Percentiles rank a stretch among this genome's conserved stretches.
phyloP scores from a whole-genome alignment of 768 basidiomycete species.

The Cyclocybe aegerita region DNA sequence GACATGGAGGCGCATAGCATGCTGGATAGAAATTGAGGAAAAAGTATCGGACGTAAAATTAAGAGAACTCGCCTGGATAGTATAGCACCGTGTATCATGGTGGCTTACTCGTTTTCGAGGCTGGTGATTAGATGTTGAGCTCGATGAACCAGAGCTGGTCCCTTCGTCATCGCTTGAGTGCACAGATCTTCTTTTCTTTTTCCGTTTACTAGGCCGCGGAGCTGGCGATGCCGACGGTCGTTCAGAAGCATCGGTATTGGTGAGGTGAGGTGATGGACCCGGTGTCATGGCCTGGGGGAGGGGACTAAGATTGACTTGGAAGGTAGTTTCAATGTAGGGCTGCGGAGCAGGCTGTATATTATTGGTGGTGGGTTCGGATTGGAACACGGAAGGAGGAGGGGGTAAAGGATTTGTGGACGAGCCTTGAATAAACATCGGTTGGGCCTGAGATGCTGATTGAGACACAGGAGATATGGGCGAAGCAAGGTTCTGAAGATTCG shows the following conservation, averaged over 20 bases:
- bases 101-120: slow-evolving; percentile 49
- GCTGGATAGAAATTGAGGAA: slow-evolving; percentile 34
- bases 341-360: slow-evolving; percentile 1
- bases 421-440: slow-evolving; percentile 36
- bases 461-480: slow-evolving; percentile 39
- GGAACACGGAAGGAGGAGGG: background rate
- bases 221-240: slow-evolving; percentile 8
- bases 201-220: slow-evolving; percentile 16
- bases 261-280: slow-evolving; percentile 23
- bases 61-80: slow-evolving; percentile 54
- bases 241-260: slow-evolving; percentile 24
- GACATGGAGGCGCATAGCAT: slow-evolving; percentile 71
- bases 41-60: background rate
- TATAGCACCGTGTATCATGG: slow-evolving; percentile 64
- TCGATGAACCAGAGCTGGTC: slow-evolving; percentile 36
- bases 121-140: slow-evolving; percentile 30
- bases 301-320: slow-evolving; percentile 9
- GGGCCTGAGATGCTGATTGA: slow-evolving; percentile 27
- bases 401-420: slow-evolving; percentile 30
- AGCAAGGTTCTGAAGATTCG: slow-evolving; percentile 18
- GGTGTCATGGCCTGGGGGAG: slow-evolving; percentile 15
- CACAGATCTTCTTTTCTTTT: slow-evolving; percentile 29
- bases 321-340: slow-evolving; percentile 1
- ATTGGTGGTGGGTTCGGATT: background rate
- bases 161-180: slow-evolving; percentile 38